These are phyloP conservation scores for Mrakia blollopis DNA, from an alignment of 768 basidiomycete species.

Conservation along the genomic window DNA sequence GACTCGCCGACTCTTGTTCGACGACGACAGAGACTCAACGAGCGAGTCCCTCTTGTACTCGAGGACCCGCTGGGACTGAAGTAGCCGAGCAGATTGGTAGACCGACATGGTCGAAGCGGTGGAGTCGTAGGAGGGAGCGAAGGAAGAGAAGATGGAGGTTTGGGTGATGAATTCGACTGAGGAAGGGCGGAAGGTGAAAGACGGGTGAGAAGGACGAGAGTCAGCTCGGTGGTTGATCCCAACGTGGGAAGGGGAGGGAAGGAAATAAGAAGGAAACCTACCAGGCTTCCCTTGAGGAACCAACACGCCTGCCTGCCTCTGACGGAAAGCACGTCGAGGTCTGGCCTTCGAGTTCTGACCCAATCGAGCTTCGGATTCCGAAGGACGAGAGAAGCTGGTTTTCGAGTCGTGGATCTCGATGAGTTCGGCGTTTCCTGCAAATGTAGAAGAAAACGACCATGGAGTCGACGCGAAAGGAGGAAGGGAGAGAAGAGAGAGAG, in stretches of 20 bases:
- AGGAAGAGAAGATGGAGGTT: conserved; percentile 18
- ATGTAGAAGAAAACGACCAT: not conserved
- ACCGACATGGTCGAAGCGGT: conserved; percentile 14
- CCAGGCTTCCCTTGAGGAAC: not conserved
- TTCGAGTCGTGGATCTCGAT: conserved; percentile 4
- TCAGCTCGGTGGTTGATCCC: not conserved
- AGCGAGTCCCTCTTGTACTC: not conserved
- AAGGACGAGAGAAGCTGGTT: not conserved
- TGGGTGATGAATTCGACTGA: conserved; percentile 1
- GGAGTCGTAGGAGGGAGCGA: conserved; percentile 17
- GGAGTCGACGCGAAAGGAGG: not conserved
- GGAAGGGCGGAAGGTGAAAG: too few relatives aligned
- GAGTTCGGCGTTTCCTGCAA: not conserved
- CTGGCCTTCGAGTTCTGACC: not conserved
- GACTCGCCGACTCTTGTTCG: not conserved
- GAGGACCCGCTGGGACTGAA: conserved; percentile 5
- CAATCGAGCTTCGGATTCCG: not conserved
- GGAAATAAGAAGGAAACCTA: not conserved
- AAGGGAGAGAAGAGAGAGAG: too few relatives aligned
- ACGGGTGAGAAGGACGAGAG: not conserved
- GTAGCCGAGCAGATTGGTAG: not conserved
- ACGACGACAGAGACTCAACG: not conserved
- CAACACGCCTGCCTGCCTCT: not conserved
- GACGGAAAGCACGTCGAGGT: not conserved
- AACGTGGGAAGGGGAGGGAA: not conserved